Percentiles rank a stretch among this genome's conserved stretches.
Evolutionary conservation across 1,139 yeast genomes (phyloP).

Genomic region (Debaryomyces coudertii): DNA sequence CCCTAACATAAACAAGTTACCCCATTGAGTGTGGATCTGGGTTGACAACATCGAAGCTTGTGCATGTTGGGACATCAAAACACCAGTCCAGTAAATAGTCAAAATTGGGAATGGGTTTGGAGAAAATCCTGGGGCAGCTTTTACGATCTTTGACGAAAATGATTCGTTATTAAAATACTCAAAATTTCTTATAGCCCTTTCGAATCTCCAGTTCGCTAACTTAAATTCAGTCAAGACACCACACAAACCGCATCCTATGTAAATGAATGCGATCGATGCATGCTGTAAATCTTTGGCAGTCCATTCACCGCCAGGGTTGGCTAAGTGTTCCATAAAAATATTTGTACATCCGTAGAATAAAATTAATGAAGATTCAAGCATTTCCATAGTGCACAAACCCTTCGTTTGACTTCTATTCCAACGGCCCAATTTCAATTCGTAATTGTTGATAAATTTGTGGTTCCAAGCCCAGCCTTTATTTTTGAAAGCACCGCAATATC

Average conservation of each 20-base stretch:
- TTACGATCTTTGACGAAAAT: slow-evolving; percentile 20
- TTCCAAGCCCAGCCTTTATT: slow-evolving; percentile 94
- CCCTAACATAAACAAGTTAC: slow-evolving; percentile 74
- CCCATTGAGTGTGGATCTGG: slow-evolving; percentile 89
- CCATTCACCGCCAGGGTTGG: slow-evolving; percentile 79
- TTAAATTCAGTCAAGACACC: slow-evolving; percentile 79
- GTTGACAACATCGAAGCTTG: slow-evolving; percentile 83
- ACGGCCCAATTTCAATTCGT: slow-evolving; percentile 14
- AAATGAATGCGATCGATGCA: slow-evolving; percentile 92
- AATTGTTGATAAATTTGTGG: slow-evolving; percentile 44
- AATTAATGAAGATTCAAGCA: slow-evolving; percentile 75
- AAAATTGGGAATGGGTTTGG: slow-evolving; percentile 94
- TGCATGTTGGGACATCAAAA: slow-evolving; percentile 92
- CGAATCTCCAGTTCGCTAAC: slow-evolving; percentile 51
- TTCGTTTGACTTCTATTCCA: slow-evolving; percentile 47
- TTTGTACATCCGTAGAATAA: slow-evolving; percentile 88
- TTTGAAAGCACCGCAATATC: slow-evolving; percentile 82
- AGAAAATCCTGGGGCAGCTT: slow-evolving; percentile 71
- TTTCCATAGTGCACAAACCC: slow-evolving; percentile 79
- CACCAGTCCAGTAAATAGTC: slow-evolving; percentile 95
- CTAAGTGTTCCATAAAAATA: slow-evolving; percentile 83
- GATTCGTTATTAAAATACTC: slow-evolving; percentile 12
- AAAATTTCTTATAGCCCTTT: slow-evolving; percentile 36
- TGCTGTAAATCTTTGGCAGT: slow-evolving; percentile 93
- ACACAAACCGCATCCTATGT: slow-evolving; percentile 87